A percentile compares a stretch with the other conserved stretches of the same genome.
phyloP scores from a whole-genome alignment of 2,329 filamentous ascomycete genomes.

The Pseudohalonectria lignicola region DNA sequence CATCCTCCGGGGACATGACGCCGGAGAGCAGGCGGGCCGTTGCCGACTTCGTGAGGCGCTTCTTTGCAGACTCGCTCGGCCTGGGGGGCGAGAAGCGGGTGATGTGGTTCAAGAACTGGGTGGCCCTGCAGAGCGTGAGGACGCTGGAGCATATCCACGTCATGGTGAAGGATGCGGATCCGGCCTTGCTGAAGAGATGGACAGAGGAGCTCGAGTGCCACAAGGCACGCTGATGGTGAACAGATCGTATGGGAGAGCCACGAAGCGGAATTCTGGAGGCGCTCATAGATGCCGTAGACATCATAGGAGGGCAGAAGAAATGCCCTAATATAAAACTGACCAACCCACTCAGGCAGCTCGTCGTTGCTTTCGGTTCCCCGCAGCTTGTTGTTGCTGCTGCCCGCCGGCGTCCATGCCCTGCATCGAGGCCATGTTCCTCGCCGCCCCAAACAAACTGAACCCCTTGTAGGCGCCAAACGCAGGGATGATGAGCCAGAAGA shows the following conservation, averaged over 20 bases:
- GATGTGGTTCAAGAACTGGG: constrained; percentile 95
- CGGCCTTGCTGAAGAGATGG: constrained; percentile 42
- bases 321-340: neutral
- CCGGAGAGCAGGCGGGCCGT: constrained; percentile 51
- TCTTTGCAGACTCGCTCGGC: constrained; percentile 52
- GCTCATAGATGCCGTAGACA: neutral
- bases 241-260: too few relatives aligned
- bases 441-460: constrained; percentile 39
- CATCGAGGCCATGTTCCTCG: constrained; percentile 41
- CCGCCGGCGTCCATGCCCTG: constrained; percentile 25
- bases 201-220: constrained; percentile 31
- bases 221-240: neutral
- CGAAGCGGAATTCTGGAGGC: too few relatives aligned
- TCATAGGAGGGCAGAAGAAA: neutral
- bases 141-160: constrained; percentile 87
- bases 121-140: constrained; percentile 74
- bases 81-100: constrained; percentile 37
- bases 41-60: constrained; percentile 56
- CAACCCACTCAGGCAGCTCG: constrained; percentile 36
- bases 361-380: constrained; percentile 42
- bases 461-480: constrained; percentile 45
- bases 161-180: constrained; percentile 43
- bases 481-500: constrained; percentile 43
- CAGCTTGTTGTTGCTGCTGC: constrained; percentile 14
- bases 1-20: constrained; percentile 61